Percentiles rank a stretch among this genome's conserved stretches.
These are phyloP conservation scores for Saksenaea oblongispora DNA, from an alignment of 371 early-diverging fungal species.

Conservation along the genomic window DNA sequence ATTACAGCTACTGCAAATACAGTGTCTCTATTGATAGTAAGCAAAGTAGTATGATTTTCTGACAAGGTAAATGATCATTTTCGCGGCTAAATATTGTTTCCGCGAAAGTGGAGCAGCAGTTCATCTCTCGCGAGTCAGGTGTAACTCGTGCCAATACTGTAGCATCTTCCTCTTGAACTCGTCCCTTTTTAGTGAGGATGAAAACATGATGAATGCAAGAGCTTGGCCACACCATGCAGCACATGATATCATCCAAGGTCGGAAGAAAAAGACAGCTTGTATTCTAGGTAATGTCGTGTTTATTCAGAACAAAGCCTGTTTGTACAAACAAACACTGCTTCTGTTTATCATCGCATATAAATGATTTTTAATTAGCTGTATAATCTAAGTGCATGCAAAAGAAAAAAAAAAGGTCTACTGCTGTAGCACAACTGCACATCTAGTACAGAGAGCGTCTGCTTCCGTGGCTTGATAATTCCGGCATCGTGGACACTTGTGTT, in stretches of 20 bases:
- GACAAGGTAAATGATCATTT: too few species aligned
- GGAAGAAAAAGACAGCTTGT: background rate
- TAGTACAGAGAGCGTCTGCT: conserved; percentile 35
- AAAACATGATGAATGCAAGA: background rate
- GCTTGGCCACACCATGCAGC: background rate
- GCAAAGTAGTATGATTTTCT: too few species aligned
- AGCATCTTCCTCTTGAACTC: background rate
- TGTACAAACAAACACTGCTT: background rate
- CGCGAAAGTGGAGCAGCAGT: too few species aligned
- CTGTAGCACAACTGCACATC: conserved; percentile 39
- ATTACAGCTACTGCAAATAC: too few species aligned
- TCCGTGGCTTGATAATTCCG: conserved; percentile 47
- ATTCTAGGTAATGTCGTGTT: background rate
- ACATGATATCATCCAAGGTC: background rate
- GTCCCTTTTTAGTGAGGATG: background rate
- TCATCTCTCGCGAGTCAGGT: background rate
- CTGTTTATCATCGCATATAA: background rate
- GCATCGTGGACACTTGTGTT: conserved; percentile 58
- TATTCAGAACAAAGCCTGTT: background rate
- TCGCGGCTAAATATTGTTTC: too few species aligned
- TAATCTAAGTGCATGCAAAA: too few species aligned
- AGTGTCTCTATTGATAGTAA: too few species aligned
- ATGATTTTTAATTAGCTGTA: background rate
- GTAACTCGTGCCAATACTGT: background rate
- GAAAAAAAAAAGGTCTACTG: conserved; percentile 3